phyloP scores from a whole-genome alignment of 2,329 filamentous ascomycete species.

The Fusarium oligoseptatum region DNA sequence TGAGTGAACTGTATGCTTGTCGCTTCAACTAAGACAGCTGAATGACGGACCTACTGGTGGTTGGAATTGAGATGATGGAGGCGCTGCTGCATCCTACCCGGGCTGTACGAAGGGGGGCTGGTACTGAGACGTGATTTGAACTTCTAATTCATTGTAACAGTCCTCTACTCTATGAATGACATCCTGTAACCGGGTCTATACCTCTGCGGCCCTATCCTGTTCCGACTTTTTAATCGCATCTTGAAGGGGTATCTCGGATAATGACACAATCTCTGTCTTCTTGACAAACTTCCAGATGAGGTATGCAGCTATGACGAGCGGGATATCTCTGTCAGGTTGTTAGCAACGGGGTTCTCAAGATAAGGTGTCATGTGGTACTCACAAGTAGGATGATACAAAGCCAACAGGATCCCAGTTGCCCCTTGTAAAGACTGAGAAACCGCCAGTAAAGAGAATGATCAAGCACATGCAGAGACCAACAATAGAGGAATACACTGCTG shows the following conservation, averaged over 20 bases:
- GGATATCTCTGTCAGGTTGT: slow-evolving; percentile 64
- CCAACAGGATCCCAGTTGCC: slow-evolving; percentile 69
- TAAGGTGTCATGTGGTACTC: slow-evolving; percentile 46
- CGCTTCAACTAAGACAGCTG: not conserved
- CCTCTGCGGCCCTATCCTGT: slow-evolving; percentile 13
- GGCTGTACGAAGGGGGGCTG: not conserved
- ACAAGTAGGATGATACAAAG: slow-evolving; percentile 75
- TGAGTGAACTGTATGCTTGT: not conserved
- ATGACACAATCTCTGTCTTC: slow-evolving; percentile 67
- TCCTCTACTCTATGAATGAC: not conserved
- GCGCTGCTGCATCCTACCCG: no score
- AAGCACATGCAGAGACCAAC: slow-evolving; percentile 70
- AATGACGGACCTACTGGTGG: not conserved
- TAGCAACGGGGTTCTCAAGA: slow-evolving; percentile 1
- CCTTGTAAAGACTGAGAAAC: slow-evolving; percentile 73
- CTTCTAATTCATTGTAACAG: not conserved
- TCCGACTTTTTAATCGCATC: slow-evolving; percentile 58
- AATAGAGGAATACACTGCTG: slow-evolving; percentile 70
- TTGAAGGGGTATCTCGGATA: slow-evolving; percentile 65
- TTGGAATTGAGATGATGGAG: not conserved
- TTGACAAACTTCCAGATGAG: slow-evolving; percentile 76
- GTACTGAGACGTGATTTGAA: not conserved
- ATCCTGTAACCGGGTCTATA: not conserved
- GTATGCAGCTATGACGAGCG: slow-evolving; percentile 69
- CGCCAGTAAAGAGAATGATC: slow-evolving; percentile 77